Base-by-base conservation (phyloP, 192 early-diverging fungal genomes). In the Geranomyces michiganensis region DNA sequence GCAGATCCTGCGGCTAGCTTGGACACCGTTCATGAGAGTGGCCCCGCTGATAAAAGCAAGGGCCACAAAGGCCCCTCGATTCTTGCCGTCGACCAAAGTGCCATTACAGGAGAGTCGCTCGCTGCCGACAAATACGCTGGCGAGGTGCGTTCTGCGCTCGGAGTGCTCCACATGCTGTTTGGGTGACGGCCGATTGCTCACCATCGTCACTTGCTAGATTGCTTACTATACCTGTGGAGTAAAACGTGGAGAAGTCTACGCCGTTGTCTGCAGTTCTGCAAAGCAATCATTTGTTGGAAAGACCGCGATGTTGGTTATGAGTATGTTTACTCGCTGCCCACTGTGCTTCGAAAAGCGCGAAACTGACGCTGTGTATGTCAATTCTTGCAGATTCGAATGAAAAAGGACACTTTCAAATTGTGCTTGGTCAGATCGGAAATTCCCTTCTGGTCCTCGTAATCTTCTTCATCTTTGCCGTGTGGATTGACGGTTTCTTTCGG, bases 101-200 rank as follows among this genome's bases (percentile, higher is more conserved):
- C 77, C 19, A 36, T 80, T 26, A 80, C 79, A 19, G 79, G 79
- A 21, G 79, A 80, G 76, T 80, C 81, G 9, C 58, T 82, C 14
- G 78, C 79, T 2, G 67, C 80, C 36, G 36, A 30, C 17, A 79
- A 79, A 53, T 24, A 45, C 94, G 77, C 90, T 92, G 8, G 92
- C 92, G 60, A 95, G n/a, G 62, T 24, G 19, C 29, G 26, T 41
- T n/a, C n/a, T n/a, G n/a, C n/a, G n/a, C n/a, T n/a, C n/a, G n/a
- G n/a, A n/a, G n/a, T n/a, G n/a, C n/a, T n/a, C 36, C 36, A 41
- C 36, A 41, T 41, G 36, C 36, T 41, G 10, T 41, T 41, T 41
- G 5, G 36, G 3, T 41, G 36, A 7, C 36, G 36, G 36, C 36
- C 36, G 36, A 3, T 3, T 41, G 36, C 36, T 41, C 36, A 41